A percentile compares a stretch with the other conserved stretches of the same genome.
Evolutionary conservation across 371 early-diverging fungal genomes (phyloP).

Genomic region (Chytridium lagenaria): DNA sequence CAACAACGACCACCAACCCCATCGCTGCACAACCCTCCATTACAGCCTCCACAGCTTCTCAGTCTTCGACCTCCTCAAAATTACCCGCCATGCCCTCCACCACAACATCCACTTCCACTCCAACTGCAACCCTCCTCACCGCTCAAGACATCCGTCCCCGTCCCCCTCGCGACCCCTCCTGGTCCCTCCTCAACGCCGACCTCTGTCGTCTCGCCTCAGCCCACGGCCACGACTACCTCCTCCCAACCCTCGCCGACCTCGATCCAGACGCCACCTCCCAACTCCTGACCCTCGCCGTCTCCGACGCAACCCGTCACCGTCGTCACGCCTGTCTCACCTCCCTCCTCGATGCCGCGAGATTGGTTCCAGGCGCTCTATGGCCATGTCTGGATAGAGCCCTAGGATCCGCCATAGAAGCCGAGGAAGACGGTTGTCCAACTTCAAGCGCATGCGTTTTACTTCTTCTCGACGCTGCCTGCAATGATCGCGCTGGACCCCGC

Average conservation of each 20-base stretch:
- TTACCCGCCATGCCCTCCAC: not conserved
- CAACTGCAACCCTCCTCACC: constrained; percentile 8
- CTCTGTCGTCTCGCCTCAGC: constrained; percentile 12
- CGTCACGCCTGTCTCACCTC: not conserved
- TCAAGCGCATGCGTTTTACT: not conserved
- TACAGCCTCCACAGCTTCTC: not conserved
- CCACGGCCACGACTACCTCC: not conserved
- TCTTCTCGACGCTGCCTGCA: constrained; percentile 8
- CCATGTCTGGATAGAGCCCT: constrained; percentile 10
- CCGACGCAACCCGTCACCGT: constrained; percentile 21
- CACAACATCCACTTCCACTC: constrained; percentile 3
- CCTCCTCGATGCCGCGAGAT: constrained; percentile 16
- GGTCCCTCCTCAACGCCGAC: constrained; percentile 17
- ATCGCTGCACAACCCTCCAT: not conserved
- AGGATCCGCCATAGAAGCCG: constrained; percentile 3
- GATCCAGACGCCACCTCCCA: constrained; percentile 11
- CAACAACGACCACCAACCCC: no score
- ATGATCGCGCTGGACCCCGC: constrained; percentile 7
- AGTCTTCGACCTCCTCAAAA: not conserved
- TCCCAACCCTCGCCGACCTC: constrained; percentile 18
- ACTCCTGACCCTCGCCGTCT: constrained; percentile 8
- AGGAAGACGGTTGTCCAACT: constrained; percentile 2
- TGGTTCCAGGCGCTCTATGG: constrained; percentile 20
- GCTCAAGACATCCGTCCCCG: constrained; percentile 19
- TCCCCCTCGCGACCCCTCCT: constrained; percentile 2